These are phyloP conservation scores for Centrapalus pauciflorus DNA, from an alignment of 129 eudicot genomes.

Conservation along the genomic window DNA sequence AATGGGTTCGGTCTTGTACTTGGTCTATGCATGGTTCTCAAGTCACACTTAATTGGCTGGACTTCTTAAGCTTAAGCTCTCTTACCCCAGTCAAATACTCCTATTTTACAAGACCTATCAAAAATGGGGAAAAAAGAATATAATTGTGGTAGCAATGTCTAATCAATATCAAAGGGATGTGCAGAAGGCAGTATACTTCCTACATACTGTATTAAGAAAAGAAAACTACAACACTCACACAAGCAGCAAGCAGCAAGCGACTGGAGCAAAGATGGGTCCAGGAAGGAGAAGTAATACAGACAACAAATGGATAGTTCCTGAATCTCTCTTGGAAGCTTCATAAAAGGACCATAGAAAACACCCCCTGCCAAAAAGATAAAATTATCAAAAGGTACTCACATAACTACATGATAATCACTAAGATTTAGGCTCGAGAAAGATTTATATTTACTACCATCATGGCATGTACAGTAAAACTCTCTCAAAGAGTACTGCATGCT, in stretches of 20 bases:
- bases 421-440: background rate
- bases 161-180: too few species aligned
- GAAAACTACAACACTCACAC: constrained; percentile 46
- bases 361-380: constrained; percentile 32
- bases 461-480: constrained; percentile 44
- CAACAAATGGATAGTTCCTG: constrained; percentile 77
- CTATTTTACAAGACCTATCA: too few species aligned
- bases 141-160: too few species aligned
- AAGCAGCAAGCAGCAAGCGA: constrained; percentile 76
- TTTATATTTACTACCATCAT: constrained; percentile 21
- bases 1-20: too few species aligned
- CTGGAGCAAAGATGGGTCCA: constrained; percentile 53
- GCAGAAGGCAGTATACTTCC: too few species aligned
- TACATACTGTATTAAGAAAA: background rate
- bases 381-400: constrained; percentile 12
- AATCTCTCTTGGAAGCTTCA: constrained; percentile 57
- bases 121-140: background rate
- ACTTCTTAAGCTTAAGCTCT: too few species aligned
- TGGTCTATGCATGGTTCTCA: too few species aligned
- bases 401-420: background rate
- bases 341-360: constrained; percentile 62
- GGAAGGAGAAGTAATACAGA: constrained; percentile 69
- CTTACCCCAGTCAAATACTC: too few species aligned
- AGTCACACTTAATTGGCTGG: too few species aligned
- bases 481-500: constrained; percentile 43